A percentile compares a stretch with the other conserved stretches of the same genome.
Evolutionary conservation across 345 rosid species (phyloP).

Genomic region (Populus pruinosa): DNA sequence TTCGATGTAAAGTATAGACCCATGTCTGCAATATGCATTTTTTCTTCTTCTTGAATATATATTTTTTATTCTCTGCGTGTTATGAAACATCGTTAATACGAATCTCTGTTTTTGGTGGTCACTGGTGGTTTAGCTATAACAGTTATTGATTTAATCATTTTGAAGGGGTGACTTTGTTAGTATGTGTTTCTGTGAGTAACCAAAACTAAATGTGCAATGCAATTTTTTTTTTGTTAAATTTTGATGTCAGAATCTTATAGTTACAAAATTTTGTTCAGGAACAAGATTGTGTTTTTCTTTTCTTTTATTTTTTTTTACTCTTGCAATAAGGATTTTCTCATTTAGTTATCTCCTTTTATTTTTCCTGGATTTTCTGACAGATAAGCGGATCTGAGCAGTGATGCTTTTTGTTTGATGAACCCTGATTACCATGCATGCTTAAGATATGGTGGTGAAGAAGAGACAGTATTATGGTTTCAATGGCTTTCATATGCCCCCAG

Average conservation of each 20-base stretch:
- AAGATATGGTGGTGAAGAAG: constrained; percentile 82
- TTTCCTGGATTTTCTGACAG: constrained; percentile 32
- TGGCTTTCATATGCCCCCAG: constrained; percentile 49
- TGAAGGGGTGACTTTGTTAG: neutral
- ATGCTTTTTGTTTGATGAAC: constrained; percentile 26
- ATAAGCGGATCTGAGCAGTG: constrained; percentile 13
- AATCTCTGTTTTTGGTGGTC: constrained; percentile 1
- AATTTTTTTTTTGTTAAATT: neutral
- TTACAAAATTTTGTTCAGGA: neutral
- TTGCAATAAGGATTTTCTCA: neutral
- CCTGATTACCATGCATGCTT: constrained; percentile 34
- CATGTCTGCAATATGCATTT: neutral
- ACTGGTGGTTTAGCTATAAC: neutral
- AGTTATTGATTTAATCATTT: neutral
- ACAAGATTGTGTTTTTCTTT: neutral
- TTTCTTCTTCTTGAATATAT: neutral
- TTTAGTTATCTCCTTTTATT: constrained; percentile 3
- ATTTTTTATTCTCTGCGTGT: neutral
- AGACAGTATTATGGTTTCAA: constrained; percentile 49
- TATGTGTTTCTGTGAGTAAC: neutral
- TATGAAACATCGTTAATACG: neutral
- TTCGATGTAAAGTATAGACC: neutral
- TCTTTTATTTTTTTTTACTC: neutral
- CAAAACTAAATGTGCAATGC: neutral
- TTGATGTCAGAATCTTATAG: neutral